Conservation (phyloP, 192 early-diverging fungal species). For the Bifiguratus adelaidae region DNA sequence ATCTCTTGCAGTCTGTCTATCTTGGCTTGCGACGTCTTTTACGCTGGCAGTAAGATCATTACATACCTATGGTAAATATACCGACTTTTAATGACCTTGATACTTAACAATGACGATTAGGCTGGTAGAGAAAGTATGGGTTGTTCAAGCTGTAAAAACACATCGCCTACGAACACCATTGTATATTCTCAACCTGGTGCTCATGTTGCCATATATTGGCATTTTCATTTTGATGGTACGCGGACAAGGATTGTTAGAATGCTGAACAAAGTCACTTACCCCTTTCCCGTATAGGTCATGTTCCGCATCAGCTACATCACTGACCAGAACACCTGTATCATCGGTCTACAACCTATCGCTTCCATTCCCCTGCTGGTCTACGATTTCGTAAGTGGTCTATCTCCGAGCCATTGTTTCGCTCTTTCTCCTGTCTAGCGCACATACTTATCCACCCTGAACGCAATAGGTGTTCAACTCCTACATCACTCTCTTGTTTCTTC, state of each 20-base stretch:
- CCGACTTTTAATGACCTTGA: neutral
- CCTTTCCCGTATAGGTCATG: constrained; percentile 9
- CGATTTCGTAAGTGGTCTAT: neutral
- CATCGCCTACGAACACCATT: constrained; percentile 9
- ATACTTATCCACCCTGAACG: neutral
- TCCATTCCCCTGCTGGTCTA: constrained; percentile 19
- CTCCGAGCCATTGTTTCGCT: neutral
- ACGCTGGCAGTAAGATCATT: constrained; percentile 26
- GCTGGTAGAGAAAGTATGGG: constrained; percentile 21
- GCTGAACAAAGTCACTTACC: neutral
- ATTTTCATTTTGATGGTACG: constrained; percentile 22
- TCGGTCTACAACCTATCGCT: constrained; percentile 14
- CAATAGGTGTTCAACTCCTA: constrained; percentile 19
- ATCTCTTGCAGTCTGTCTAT: constrained; percentile 27
- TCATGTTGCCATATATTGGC: constrained; percentile 14
- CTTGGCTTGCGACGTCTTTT: constrained; percentile 23
- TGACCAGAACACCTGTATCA: constrained; percentile 12
- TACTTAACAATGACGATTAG: neutral
- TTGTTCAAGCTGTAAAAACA: constrained; percentile 7
- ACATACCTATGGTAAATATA: constrained; percentile 18
- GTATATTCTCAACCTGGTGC: constrained; percentile 17
- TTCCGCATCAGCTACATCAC: constrained; percentile 14
- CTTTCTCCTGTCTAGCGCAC: neutral
- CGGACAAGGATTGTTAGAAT: neutral
- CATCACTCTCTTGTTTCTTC: constrained; percentile 19